Evolutionary conservation across 2,329 filamentous ascomycete species (phyloP), one percentile per base, ranked within the genome.

Genomic region (Neoarthrinium moseri): DNA sequence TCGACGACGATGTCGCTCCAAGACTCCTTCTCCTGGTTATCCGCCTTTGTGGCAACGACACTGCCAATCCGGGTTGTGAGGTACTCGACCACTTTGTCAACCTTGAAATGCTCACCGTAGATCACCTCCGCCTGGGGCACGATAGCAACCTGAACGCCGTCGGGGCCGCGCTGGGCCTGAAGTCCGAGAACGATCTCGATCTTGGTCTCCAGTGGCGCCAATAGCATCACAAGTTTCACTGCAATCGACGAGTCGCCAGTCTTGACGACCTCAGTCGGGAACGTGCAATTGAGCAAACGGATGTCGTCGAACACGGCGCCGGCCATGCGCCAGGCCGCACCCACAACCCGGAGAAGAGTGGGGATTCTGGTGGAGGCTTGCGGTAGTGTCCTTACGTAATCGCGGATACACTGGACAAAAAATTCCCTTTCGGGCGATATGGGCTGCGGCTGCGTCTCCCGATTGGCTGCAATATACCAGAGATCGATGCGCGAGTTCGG

Each of bases 91-190:
- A 94, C 84, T 65, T 89, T 91, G 40, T 73, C 78, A 52, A 83
- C 81, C 52, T 89, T 88, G 63, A 91, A 91, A 49, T 79, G 75
- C 66, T 92, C 87, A 0, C 89, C 89, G 61, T 94, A 94, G 2
- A 90, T 71, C 1, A 91, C 81, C 43, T 72, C 74, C 0, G 83
- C 86, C 18, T 69, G 70, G 1, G 77, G 72, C 5, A 67, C 67
- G 20, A 87, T 68, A 12, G 65, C 63, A 27, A 89, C 72, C 1
- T 79, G 73, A 10, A 85, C 67, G 4, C 75, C 73, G n/a, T 72
- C 69, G 1, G 68, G 66, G 1, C 66, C 67, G 39, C 66, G 70
- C 8, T 66, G 64, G 3, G 75, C 69, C 1, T 66, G 69, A 20
- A 92, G 63, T 13, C 74, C 73, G 46, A 92, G 72, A 0, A 63